Evolutionary conservation across 2,329 filamentous ascomycete species (phyloP), one percentile per base, ranked within the genome.

Genomic region (Chrysoporthe deuterocubensis): DNA sequence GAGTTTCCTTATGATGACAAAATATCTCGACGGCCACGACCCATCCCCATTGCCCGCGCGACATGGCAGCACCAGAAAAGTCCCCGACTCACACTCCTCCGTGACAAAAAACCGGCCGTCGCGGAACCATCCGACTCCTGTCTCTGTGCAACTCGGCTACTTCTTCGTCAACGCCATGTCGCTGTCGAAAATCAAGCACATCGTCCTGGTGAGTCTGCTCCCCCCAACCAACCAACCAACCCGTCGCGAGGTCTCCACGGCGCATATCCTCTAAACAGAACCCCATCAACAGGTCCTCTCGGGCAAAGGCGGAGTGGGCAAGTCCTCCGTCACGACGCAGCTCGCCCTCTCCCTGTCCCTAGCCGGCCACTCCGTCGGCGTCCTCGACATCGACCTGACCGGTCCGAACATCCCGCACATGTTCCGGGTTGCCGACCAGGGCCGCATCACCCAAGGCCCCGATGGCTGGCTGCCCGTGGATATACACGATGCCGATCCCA

Each of bases 301-400:
- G 14, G 96, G 96, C 74, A 99, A 99, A 86, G 96, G 96, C 76
- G 96, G 96, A 73, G 96, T 99, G 26, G 96, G 96, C 68, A 99
- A 99, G 84, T 98, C 95, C 56, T 97, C 94, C 64, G 90, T 97
- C n/a, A 98, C 96, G 0, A 96, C 95, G 1, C 96, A 99, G 78
- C 89, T 99, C 18, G 96, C 96, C 9, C 87, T 99, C 48, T 94
- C 94, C 0, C 89, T 99, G 43, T 90, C 93, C 1, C 86, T 96
- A 0, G 88, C 92, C 71, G 95, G 95, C 67, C 88, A 95, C 77
- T 94, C 92, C 0, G 95, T 98, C 56, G 96, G 96, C 64, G 94
- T 99, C 40, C 91, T 99, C 72, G 96, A 99, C 78, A 90, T 98
- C 76, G 96, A 99, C 78, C 87, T 99, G 21, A 99, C 96, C 0